These are phyloP conservation scores for Tylopilus subfusipes DNA, from an alignment of 768 basidiomycete species.

Conservation along the genomic window DNA sequence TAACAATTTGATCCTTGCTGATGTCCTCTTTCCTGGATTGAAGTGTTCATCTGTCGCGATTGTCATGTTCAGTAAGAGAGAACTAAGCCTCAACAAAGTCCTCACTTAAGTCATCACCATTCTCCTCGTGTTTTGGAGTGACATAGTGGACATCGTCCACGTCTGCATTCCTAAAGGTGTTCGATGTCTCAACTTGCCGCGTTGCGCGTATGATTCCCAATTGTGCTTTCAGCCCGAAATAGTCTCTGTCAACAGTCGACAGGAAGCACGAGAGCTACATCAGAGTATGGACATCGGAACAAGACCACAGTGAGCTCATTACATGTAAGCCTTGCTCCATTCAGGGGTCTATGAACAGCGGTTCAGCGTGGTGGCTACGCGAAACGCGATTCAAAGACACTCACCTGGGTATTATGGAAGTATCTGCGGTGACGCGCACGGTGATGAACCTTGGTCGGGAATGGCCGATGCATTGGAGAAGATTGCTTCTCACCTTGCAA, in stretches of 20 bases:
- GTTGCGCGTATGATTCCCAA: constrained; percentile 51
- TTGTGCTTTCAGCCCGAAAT: constrained; percentile 65
- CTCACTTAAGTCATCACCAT: constrained; percentile 4
- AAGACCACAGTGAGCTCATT: neutral
- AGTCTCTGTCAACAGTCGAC: constrained; percentile 47
- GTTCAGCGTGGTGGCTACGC: no score
- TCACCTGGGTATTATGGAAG: no score
- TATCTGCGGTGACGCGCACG: no score
- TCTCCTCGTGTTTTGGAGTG: neutral
- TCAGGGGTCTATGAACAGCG: constrained; percentile 55
- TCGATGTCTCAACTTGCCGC: constrained; percentile 21
- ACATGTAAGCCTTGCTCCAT: constrained; percentile 40
- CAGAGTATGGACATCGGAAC: neutral
- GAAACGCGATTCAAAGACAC: no score
- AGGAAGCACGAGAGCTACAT: neutral
- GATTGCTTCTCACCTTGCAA: no score
- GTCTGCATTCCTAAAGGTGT: neutral
- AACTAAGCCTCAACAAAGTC: neutral
- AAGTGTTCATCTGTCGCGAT: constrained; percentile 1
- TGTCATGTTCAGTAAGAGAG: neutral
- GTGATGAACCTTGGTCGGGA: no score
- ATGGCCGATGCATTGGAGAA: no score
- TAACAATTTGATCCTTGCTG: neutral
- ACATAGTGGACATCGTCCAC: neutral
- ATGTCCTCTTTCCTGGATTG: neutral